These are phyloP conservation scores for Grigorovia yakushimaensis DNA, from an alignment of 805 yeast genomes.

Conservation along the genomic window DNA sequence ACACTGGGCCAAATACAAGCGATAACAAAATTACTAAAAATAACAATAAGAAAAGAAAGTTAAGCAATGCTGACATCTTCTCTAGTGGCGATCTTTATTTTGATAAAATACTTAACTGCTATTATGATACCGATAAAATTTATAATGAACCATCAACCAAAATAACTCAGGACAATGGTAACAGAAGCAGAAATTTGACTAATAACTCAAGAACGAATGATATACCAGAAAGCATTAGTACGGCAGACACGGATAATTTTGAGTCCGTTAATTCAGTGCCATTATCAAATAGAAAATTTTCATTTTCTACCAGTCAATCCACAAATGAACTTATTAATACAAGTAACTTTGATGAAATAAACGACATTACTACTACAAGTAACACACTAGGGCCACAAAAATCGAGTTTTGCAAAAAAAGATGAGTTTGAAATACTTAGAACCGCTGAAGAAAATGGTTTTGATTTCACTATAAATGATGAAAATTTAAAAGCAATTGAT, in stretches of 20 bases:
- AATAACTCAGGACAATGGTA: too few species aligned
- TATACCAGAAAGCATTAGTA: not conserved
- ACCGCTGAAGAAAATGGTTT: not conserved
- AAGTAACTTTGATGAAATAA: not conserved
- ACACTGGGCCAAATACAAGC: not conserved
- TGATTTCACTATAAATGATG: too few species aligned
- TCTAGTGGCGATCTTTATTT: not conserved
- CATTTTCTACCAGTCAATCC: not conserved
- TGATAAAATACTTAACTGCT: not conserved
- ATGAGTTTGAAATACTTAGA: not conserved
- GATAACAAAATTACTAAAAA: not conserved
- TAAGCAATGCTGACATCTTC: not conserved
- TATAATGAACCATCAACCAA: not conserved
- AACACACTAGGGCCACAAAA: not conserved
- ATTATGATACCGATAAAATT: not conserved
- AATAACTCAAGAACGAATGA: too few species aligned
- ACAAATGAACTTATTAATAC: not conserved
- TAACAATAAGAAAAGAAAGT: not conserved
- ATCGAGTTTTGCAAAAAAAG: not conserved
- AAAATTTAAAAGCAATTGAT: constrained; percentile 2
- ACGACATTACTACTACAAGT: not conserved
- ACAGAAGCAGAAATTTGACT: too few species aligned
- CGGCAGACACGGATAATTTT: not conserved
- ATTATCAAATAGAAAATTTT: too few species aligned
- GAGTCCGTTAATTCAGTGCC: not conserved